A percentile compares a stretch with the other conserved stretches of the same genome.
These are phyloP conservation scores for Mallotus nudiflorus DNA, from an alignment of 345 rosid species.

Conservation along the genomic window DNA sequence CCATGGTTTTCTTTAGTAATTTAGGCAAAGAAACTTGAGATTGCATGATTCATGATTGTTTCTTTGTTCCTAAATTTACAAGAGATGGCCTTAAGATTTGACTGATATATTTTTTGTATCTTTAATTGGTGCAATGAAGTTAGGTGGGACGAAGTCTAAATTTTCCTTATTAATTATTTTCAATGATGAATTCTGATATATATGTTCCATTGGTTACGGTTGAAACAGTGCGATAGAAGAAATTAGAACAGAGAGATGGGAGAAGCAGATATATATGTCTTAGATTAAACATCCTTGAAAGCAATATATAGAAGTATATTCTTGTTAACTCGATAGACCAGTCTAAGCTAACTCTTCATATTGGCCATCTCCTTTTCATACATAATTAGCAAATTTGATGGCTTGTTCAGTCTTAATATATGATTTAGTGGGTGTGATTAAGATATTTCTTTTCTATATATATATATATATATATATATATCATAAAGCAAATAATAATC, in stretches of 20 bases:
- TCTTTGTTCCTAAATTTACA: neutral
- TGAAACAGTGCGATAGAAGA: neutral
- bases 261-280: neutral
- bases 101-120: neutral
- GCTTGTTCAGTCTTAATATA: neutral
- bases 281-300: neutral
- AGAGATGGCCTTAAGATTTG: conserved; percentile 10
- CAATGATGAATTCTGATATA: neutral
- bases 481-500: too few species aligned
- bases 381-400: too few species aligned
- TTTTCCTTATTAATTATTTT: neutral
- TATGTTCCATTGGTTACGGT: neutral
- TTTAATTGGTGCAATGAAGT: conserved; percentile 12
- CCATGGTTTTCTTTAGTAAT: conserved; percentile 21
- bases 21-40: conserved; percentile 16
- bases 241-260: neutral
- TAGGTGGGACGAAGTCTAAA: conserved; percentile 24
- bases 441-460: too few species aligned
- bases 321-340: too few species aligned
- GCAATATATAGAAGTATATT: neutral
- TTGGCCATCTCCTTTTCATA: neutral
- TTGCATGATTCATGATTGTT: conserved; percentile 34
- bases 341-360: neutral
- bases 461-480: too few species aligned
- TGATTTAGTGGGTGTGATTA: neutral